Base-by-base conservation (phyloP, 2,329 filamentous ascomycete genomes). In the Nothophoma quercina region DNA sequence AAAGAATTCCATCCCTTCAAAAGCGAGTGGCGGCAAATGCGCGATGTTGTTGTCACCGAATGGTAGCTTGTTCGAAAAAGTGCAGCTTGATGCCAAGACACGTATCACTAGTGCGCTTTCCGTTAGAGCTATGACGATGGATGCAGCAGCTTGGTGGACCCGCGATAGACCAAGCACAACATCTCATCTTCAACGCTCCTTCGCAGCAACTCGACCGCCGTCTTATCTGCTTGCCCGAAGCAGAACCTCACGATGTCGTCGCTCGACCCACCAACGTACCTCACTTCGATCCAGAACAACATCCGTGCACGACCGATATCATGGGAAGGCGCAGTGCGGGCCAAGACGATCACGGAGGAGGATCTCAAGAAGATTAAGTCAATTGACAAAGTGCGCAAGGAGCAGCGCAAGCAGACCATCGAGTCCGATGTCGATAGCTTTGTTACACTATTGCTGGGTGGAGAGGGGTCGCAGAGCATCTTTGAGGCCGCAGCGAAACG, bases 321-420 rank as follows among this genome's bases (percentile, higher is more conserved):
- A 52, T 99, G 95, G 95, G 93, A 98, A 77, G 93, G 93, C 68
- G 93, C 93, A 68, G 91, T 96, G 63, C 87, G 95, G 75, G 91
- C 91, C 66, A 91, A 93, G 75, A 95, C 91, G 70, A 90, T 99
- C 77, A 96, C 90, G 52, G 93, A 98, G 65, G 88, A 90, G 64
- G 93, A 99, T 77, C 85, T 97, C 66, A 90, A 89, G 80, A 93
- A 93, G 83, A 96, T 99, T 79, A 93, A 93, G 77, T 91, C 93
- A 56, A 91, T 98, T 66, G 95, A 98, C 77, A 98, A 97, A 79
- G 90, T 95, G 63, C 90, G 92, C 76, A 95, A 91, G 76, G 95
- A 98, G 64, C 89, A 92, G 77, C 86, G 93, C 70, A 88, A 88
- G 72, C 86, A 93, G 71, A 88, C 87, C 15, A 87, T 98, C 57